These are phyloP conservation scores for Carex scoparia DNA, from an alignment of 176 grass and related monocot genomes.

Conservation along the genomic window DNA sequence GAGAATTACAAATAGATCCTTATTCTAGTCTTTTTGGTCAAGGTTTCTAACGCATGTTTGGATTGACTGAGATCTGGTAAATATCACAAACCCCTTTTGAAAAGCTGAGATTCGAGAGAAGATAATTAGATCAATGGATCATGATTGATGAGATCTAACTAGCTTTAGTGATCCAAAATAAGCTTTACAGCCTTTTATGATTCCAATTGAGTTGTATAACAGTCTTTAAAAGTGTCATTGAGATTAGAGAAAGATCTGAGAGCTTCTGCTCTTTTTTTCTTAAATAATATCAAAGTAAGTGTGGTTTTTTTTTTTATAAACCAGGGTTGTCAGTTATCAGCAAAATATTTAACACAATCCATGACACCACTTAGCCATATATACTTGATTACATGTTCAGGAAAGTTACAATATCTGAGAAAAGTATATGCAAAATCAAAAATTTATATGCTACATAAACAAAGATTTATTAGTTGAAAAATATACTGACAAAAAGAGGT, in stretches of 20 bases:
- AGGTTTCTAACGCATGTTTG: not conserved
- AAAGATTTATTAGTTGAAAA: not conserved
- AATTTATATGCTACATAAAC: not conserved
- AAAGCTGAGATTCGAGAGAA: constrained; percentile 6
- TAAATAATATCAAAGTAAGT: constrained; percentile 1
- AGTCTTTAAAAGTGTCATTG: constrained; percentile 15
- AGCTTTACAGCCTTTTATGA: constrained; percentile 25
- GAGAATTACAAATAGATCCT: not conserved
- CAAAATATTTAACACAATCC: not conserved
- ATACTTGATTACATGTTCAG: not conserved
- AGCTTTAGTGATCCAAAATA: constrained; percentile 20
- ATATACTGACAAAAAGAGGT: not conserved
- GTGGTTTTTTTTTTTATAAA: not conserved
- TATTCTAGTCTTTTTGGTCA: constrained; percentile 1
- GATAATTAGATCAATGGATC: constrained; percentile 11
- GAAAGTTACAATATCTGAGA: not conserved
- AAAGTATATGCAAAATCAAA: not conserved
- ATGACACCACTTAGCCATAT: not conserved
- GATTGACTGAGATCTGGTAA: constrained; percentile 4
- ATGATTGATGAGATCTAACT: constrained; percentile 23
- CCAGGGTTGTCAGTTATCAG: not conserved
- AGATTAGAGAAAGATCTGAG: constrained; percentile 24
- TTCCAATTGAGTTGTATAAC: constrained; percentile 25
- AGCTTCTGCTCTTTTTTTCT: constrained; percentile 7
- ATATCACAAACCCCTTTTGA: not conserved